Conservation (phyloP, 1,139 yeast genomes). For the Scheffersomyces insectosa region DNA sequence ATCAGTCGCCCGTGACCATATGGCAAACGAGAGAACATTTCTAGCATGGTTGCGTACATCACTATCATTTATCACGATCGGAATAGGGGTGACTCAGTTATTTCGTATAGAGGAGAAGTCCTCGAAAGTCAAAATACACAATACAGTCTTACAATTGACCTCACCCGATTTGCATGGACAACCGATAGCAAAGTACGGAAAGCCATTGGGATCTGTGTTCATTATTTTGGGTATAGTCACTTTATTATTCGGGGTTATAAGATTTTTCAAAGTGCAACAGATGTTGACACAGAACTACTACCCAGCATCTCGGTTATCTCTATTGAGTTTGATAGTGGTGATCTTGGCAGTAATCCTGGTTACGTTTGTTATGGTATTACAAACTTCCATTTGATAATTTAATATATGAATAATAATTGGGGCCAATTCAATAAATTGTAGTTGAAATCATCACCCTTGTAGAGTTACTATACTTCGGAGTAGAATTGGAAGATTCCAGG, state of each 20-base stretch:
- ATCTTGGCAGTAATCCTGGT: conserved; percentile 23
- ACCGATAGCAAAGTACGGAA: conserved; percentile 27
- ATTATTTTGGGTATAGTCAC: conserved; percentile 37
- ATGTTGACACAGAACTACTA: conserved; percentile 45
- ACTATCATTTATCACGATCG: conserved; percentile 41
- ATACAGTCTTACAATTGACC: conserved; percentile 10
- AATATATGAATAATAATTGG: not conserved
- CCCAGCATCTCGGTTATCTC: conserved; percentile 40
- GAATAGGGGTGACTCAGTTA: conserved; percentile 45
- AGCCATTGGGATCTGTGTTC: conserved; percentile 38
- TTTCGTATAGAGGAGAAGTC: conserved; percentile 32
- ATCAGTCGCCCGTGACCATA: conserved; percentile 53
- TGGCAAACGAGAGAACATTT: conserved; percentile 79
- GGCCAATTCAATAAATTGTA: too few relatives aligned
- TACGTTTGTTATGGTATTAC: conserved; percentile 15
- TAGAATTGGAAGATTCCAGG: too few relatives aligned
- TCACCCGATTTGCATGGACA: not conserved
- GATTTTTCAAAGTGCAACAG: conserved; percentile 44
- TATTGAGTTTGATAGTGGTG: conserved; percentile 31
- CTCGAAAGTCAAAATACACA: conserved; percentile 18
- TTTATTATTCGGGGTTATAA: conserved; percentile 29
- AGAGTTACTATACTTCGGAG: too few relatives aligned
- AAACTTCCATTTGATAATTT: conserved; percentile 1
- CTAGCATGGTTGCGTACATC: conserved; percentile 75
- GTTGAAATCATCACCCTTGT: too few relatives aligned